These are phyloP conservation scores for Hamamelis virginiana DNA, from an alignment of 164 flowering plant species.

Conservation along the genomic window DNA sequence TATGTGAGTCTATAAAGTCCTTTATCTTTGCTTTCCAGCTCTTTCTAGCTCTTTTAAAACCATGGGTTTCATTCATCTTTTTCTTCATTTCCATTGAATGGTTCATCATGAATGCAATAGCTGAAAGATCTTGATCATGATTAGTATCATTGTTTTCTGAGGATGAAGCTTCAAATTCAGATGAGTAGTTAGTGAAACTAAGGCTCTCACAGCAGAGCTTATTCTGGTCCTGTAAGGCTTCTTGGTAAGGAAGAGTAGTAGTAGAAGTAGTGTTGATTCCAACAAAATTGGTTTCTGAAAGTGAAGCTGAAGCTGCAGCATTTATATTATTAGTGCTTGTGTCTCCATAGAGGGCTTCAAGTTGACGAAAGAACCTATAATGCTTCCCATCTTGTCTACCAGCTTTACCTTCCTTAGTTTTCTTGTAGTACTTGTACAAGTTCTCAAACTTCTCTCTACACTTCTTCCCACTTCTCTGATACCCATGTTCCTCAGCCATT, in stretches of 20 bases:
- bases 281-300: constrained; percentile 26
- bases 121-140: constrained; percentile 24
- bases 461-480: constrained; percentile 93
- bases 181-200: constrained; percentile 66
- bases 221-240: constrained; percentile 28
- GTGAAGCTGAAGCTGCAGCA: constrained; percentile 16
- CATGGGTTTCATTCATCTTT: constrained; percentile 8
- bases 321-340: too few species aligned
- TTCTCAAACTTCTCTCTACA: constrained; percentile 98
- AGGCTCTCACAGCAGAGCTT: constrained; percentile 47
- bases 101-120: constrained; percentile 20
- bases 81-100: constrained; percentile 29
- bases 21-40: constrained; percentile 78
- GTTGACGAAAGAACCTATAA: constrained; percentile 90
- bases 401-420: constrained; percentile 94
- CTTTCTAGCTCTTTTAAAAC: constrained; percentile 28
- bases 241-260: constrained; percentile 28
- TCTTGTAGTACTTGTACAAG: constrained; percentile 94
- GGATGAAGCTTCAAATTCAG: constrained; percentile 65
- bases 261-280: too few species aligned
- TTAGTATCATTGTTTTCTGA: constrained; percentile 32
- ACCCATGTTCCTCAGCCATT: constrained; percentile 85
- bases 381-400: constrained; percentile 98
- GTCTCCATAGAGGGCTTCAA: constrained; percentile 93
- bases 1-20: constrained; percentile 68